Evolutionary conservation across 805 yeast genomes (phyloP).

Genomic region (Geotrichum ghanense): DNA sequence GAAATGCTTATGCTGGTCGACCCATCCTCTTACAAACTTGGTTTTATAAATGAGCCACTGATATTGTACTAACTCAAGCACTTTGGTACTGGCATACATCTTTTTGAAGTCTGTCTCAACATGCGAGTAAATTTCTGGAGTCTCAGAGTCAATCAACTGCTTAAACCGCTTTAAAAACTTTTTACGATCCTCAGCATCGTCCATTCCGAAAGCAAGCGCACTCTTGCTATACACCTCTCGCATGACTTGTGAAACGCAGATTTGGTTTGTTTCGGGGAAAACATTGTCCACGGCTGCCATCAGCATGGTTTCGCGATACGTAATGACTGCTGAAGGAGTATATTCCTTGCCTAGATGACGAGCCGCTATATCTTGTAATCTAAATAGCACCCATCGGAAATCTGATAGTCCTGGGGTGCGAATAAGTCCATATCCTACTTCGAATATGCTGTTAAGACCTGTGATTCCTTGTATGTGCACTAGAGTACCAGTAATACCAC

Average conservation of each 20-base stretch:
- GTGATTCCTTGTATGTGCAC: constrained; percentile 1
- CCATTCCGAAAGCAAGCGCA: neutral
- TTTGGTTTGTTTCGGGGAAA: neutral
- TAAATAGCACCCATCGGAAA: neutral
- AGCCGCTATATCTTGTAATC: neutral
- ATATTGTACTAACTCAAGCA: neutral
- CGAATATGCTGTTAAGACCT: neutral
- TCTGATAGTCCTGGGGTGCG: neutral
- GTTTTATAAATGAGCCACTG: neutral
- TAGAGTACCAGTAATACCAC: neutral
- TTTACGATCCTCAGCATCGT: neutral
- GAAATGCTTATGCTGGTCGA: constrained; percentile 1
- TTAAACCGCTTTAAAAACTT: neutral
- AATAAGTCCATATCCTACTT: neutral
- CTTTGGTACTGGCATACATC: neutral
- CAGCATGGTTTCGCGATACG: neutral
- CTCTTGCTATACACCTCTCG: neutral
- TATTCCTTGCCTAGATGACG: neutral
- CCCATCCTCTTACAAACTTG: neutral
- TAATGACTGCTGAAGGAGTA: neutral
- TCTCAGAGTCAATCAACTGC: neutral
- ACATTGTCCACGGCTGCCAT: constrained; percentile 1
- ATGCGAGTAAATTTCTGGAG: neutral
- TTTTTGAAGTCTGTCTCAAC: neutral
- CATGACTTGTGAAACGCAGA: neutral